phyloP scores from a whole-genome alignment of 441 rosid species.

The Gossypium davidsonii region DNA sequence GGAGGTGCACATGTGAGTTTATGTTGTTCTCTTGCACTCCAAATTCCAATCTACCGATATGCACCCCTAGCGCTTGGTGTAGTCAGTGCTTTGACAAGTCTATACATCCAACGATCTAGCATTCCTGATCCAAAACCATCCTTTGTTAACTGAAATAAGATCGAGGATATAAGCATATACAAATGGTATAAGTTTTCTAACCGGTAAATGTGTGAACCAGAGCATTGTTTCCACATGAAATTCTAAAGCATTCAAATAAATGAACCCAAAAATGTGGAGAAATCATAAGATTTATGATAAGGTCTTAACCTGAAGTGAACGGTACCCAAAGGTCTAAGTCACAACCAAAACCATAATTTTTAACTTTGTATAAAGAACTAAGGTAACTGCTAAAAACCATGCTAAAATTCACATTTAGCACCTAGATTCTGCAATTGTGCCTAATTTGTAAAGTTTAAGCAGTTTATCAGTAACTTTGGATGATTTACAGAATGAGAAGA shows the following conservation, averaged over 20 bases:
- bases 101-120: slow-evolving; percentile 97
- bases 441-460: not conserved
- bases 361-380: not conserved
- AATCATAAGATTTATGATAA: not conserved
- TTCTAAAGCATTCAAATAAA: not conserved
- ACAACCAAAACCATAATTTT: not conserved
- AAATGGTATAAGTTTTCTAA: not conserved
- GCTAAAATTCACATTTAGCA: not conserved
- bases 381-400: not conserved
- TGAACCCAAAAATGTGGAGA: not conserved
- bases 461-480: not conserved
- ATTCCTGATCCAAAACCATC: slow-evolving; percentile 48
- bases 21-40: not conserved
- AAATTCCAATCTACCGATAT: slow-evolving; percentile 21
- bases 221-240: not conserved
- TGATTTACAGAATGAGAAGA: slow-evolving; percentile 2
- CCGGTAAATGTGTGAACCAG: not conserved
- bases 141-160: not conserved
- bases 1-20: not conserved
- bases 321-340: not conserved
- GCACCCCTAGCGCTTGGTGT: slow-evolving; percentile 41
- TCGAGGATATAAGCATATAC: not conserved
- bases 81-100: slow-evolving; percentile 53
- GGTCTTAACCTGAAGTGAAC: not conserved
- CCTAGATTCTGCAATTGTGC: not conserved